These are phyloP conservation scores for Russula sp. DNA, from an alignment of 768 basidiomycete species.

Conservation along the genomic window DNA sequence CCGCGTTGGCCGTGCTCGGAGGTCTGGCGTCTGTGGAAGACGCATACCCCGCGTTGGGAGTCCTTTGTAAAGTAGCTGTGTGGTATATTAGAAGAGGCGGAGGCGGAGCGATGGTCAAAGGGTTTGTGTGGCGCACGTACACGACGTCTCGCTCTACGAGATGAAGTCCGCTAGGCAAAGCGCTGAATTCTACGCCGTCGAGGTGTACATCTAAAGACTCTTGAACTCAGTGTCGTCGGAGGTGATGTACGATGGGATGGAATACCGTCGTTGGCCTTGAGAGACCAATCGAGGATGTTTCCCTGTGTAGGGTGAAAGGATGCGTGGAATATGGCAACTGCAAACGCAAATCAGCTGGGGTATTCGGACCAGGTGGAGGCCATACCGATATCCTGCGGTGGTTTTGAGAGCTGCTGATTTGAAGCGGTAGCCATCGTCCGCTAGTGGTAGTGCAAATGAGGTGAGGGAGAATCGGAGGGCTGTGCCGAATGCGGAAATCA, in stretches of 20 bases:
- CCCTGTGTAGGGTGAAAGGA: conserved; percentile 82
- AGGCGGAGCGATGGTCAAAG: background rate
- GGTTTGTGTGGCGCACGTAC: conserved; percentile 35
- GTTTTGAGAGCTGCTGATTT: background rate
- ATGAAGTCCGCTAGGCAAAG: conserved; percentile 76
- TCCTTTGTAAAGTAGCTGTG: conserved; percentile 67
- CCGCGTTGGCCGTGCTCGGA: conserved; percentile 69
- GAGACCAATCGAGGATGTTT: conserved; percentile 71
- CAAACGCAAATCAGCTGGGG: background rate
- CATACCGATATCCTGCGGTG: conserved; percentile 15
- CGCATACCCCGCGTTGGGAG: conserved; percentile 59
- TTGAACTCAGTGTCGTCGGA: background rate
- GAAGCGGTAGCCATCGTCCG: conserved; percentile 4
- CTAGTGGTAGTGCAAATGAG: too few relatives aligned
- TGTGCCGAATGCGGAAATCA: background rate
- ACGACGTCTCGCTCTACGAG: conserved; percentile 72
- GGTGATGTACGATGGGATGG: background rate
- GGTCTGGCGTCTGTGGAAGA: conserved; percentile 65
- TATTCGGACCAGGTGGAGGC: too few relatives aligned
- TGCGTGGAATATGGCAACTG: conserved; percentile 78
- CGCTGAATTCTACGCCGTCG: conserved; percentile 71
- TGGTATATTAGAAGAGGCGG: background rate
- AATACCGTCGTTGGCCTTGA: conserved; percentile 61
- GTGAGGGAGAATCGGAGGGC: too few relatives aligned
- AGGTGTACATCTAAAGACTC: conserved; percentile 50